Percentiles rank a stretch among this genome's conserved stretches.
Evolutionary conservation across 1,284 basidiomycete genomes (phyloP).

Genomic region (Moniliophthora roreri): DNA sequence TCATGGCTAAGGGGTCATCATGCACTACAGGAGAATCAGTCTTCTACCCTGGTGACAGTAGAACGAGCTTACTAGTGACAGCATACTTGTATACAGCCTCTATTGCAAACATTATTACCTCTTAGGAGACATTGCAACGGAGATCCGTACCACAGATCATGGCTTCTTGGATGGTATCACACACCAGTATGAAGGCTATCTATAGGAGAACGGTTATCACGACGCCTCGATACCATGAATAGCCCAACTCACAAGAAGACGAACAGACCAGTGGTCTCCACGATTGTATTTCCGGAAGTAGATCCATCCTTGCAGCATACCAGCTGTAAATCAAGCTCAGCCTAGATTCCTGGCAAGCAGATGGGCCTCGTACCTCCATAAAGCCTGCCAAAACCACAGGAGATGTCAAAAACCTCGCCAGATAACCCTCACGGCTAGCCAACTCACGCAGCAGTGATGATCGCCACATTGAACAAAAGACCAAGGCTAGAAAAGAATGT

Average conservation of each 20-base stretch:
- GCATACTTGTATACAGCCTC: conserved; percentile 5
- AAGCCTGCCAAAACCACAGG: too few relatives aligned
- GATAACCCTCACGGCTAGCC: background rate
- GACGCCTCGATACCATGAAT: too few relatives aligned
- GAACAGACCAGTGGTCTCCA: background rate
- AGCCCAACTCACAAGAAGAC: background rate
- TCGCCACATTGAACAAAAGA: conserved; percentile 5
- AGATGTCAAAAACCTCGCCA: too few relatives aligned
- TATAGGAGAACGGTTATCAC: background rate
- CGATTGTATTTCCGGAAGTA: conserved; percentile 3
- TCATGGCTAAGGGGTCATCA: background rate
- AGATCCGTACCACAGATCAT: background rate
- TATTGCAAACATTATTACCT: background rate
- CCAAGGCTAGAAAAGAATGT: background rate
- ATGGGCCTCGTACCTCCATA: too few relatives aligned
- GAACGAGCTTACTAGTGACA: background rate
- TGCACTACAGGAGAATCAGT: background rate
- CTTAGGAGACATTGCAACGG: too few relatives aligned
- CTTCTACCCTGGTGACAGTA: too few relatives aligned
- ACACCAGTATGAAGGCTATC: background rate
- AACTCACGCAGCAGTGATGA: conserved; percentile 6
- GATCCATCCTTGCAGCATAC: conserved; percentile 1
- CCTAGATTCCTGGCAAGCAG: too few relatives aligned
- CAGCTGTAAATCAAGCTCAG: background rate
- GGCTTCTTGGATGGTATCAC: conserved; percentile 1